phyloP scores from a whole-genome alignment of 257 asterid species.

The Nicotiana otophora region DNA sequence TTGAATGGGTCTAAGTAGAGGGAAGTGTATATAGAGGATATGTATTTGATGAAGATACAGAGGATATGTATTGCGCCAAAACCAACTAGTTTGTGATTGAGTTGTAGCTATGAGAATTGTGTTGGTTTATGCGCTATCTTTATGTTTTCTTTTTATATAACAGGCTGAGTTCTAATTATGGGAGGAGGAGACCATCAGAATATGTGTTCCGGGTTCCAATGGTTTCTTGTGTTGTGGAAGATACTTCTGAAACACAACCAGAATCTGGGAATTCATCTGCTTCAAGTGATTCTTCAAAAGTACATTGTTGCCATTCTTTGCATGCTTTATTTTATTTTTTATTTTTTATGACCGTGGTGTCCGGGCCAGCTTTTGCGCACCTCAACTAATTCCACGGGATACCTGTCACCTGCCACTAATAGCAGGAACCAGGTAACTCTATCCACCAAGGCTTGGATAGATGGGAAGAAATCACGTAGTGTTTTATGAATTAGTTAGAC shows the following conservation, averaged over 20 bases:
- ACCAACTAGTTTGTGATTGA: neutral
- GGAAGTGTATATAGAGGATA: neutral
- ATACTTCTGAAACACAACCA: slow-evolving; percentile 24
- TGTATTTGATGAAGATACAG: neutral
- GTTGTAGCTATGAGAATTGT: neutral
- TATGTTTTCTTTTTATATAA: slow-evolving; percentile 9
- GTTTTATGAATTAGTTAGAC: neutral
- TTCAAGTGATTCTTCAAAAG: slow-evolving; percentile 44
- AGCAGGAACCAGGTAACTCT: too few species aligned
- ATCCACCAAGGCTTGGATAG: too few species aligned
- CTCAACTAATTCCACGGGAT: too few species aligned
- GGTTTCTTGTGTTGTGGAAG: slow-evolving; percentile 45
- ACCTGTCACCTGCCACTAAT: too few species aligned
- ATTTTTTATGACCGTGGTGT: too few species aligned
- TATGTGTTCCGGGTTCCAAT: slow-evolving; percentile 26
- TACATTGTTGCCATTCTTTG: slow-evolving; percentile 4
- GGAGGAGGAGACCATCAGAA: slow-evolving; percentile 18
- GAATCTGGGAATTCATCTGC: slow-evolving; percentile 28
- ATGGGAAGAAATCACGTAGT: too few species aligned
- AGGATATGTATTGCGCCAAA: neutral
- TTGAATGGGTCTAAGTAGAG: neutral
- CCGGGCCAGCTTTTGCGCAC: too few species aligned
- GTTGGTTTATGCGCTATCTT: neutral
- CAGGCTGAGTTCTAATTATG: slow-evolving; percentile 43
- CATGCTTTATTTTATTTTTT: neutral